A percentile compares a stretch with the other conserved stretches of the same genome.
Conservation (phyloP, 2,329 filamentous ascomycete species). For the Diaporthe eres region DNA sequence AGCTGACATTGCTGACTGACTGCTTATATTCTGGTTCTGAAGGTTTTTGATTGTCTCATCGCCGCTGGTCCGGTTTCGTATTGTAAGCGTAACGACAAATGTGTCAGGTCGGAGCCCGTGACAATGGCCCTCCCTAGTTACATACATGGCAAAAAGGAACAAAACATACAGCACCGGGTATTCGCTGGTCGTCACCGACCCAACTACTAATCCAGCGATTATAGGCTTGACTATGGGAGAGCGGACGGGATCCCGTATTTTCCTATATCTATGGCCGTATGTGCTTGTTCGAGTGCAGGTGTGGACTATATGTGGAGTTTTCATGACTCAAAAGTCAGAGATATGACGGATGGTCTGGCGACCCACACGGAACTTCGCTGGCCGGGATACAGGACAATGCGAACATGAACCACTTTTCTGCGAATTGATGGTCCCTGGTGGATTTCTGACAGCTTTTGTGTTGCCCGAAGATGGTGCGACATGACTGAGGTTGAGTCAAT, state of each 20-base stretch:
- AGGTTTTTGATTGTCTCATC: constrained; percentile 64
- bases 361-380: neutral
- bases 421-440: too few species aligned
- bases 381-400: too few species aligned
- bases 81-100: constrained; percentile 67
- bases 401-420: neutral
- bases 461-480: neutral
- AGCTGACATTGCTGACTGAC: too few species aligned
- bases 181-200: neutral
- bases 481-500: neutral
- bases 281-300: neutral
- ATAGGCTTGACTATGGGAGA: too few species aligned
- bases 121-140: constrained; percentile 63
- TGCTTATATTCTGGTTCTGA: constrained; percentile 47
- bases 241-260: constrained; percentile 9
- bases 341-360: neutral
- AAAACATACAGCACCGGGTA: constrained; percentile 23
- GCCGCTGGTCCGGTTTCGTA: constrained; percentile 57
- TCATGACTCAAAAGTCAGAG: neutral
- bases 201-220: too few species aligned
- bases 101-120: constrained; percentile 63
- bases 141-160: too few species aligned
- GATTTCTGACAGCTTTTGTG: too few species aligned
- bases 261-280: constrained; percentile 14
- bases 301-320: neutral